These are phyloP conservation scores for Polymyxa betae DNA, from an alignment of 208 protist genomes.

Conservation along the genomic window DNA sequence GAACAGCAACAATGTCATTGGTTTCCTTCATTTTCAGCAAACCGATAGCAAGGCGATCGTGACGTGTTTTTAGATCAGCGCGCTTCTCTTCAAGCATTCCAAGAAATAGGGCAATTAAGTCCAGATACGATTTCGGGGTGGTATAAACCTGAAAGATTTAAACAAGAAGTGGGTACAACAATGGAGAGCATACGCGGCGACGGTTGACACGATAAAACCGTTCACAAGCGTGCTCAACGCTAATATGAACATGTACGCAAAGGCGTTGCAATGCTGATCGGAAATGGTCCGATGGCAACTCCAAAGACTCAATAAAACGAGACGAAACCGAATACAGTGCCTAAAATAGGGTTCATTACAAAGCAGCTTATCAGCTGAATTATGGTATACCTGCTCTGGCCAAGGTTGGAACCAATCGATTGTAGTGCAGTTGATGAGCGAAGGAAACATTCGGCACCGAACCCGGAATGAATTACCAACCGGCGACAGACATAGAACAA, in stretches of 20 bases:
- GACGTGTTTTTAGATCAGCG: conserved; percentile 64
- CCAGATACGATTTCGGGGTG: conserved; percentile 92
- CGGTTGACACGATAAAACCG: conserved; percentile 89
- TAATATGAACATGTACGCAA: conserved; percentile 85
- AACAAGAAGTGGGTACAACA: neutral
- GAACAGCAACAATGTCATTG: conserved; percentile 86
- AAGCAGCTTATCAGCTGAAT: neutral
- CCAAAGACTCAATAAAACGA: conserved; percentile 86
- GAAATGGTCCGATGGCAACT: conserved; percentile 72
- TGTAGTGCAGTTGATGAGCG: conserved; percentile 94
- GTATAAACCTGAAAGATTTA: conserved; percentile 83
- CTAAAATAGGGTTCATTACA: neutral
- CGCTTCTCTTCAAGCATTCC: conserved; percentile 83
- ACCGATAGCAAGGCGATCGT: conserved; percentile 85
- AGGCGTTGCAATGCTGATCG: conserved; percentile 76
- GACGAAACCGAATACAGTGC: conserved; percentile 54
- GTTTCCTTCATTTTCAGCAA: conserved; percentile 88
- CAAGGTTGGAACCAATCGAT: conserved; percentile 97
- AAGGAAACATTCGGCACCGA: conserved; percentile 93
- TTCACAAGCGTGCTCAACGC: conserved; percentile 65
- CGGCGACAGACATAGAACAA: conserved; percentile 93
- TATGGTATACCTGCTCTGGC: conserved; percentile 82
- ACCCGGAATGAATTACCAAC: conserved; percentile 89
- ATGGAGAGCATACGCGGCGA: conserved; percentile 69
- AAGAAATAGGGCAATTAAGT: conserved; percentile 84